These are phyloP conservation scores for Macaranga tanarius DNA, from an alignment of 441 rosid species.

Conservation along the genomic window DNA sequence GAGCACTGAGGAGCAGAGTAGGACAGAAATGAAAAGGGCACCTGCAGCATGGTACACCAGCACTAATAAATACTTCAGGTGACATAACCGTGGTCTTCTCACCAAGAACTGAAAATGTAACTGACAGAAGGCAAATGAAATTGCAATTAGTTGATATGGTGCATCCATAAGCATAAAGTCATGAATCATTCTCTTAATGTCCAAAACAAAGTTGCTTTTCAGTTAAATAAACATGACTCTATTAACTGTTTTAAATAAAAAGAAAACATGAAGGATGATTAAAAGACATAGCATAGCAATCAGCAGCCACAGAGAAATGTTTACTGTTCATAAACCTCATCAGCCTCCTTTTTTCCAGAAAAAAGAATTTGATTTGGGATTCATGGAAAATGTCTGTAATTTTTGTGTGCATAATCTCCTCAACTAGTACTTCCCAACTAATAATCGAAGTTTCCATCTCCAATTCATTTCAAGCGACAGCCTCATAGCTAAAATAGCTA, in stretches of 20 bases:
- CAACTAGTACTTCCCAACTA: neutral
- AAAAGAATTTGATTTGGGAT: neutral
- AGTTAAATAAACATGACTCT: conserved; percentile 13
- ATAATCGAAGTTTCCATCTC: conserved; percentile 1
- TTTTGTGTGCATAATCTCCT: neutral
- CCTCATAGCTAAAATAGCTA: neutral
- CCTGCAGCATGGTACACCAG: conserved; percentile 99
- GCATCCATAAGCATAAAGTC: conserved; percentile 15
- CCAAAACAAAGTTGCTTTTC: conserved; percentile 10
- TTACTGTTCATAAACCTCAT: neutral
- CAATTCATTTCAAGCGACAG: neutral
- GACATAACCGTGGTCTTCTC: conserved; percentile 99
- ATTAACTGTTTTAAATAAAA: neutral
- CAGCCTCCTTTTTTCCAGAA: neutral
- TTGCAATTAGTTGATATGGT: conserved; percentile 22
- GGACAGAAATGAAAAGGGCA: conserved; percentile 33
- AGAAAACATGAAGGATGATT: neutral
- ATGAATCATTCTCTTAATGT: conserved; percentile 13
- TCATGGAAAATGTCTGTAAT: neutral
- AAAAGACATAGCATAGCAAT: neutral
- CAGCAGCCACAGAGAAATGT: neutral
- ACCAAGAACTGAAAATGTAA: conserved; percentile 84
- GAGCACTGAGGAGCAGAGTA: conserved; percentile 19
- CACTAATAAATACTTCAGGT: conserved; percentile 86
- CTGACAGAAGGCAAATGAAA: conserved; percentile 42